Evolutionary conservation across 164 flowering plant genomes (phyloP), one percentile per base, ranked within the genome.

Genomic region (Magnolia changhungtana): DNA sequence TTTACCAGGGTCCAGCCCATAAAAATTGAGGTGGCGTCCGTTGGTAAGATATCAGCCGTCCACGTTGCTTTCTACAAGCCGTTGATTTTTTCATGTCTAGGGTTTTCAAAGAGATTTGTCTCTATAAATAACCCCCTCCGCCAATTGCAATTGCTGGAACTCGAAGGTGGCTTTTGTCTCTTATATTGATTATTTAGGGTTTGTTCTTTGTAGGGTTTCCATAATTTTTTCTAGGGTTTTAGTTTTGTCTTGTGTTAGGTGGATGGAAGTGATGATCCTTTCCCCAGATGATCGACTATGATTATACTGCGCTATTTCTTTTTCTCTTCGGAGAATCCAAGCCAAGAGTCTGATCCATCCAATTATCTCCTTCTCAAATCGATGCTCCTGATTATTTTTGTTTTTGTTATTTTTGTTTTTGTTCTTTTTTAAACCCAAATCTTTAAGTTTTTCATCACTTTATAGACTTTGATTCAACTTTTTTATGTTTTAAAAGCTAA

Each of bases 271-370:
- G 77, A 75, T 45, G 71, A 75, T 18, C 70, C 77, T 75, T 75
- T 75, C 77, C 77, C 77, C 72, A 75, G 31, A 75, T 75, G 71
- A 75, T 66, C 77, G 77, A 75, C 77, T 66, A 20, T 50, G 77
- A 75, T 75, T 75, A 75, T 67, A 51, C 9, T 75, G 71, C 23
- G 76, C 70, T 37, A 16, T 75, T 19, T 69, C 58, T 66, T 0
- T 50, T 23, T 24, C 71, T 67, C 63, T 66, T 21, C 37, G 63
- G 61, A 55, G 31, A 67, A 20, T 66, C 45, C 63, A 75, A 75
- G 77, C 77, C 77, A 75, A 59, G 71, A 49, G 20, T 75, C 77
- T 75, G 77, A 75, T 75, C 77, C 77, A 75, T 66, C 50, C 59
- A 5, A 19, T 23, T 16, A 11, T 55, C 61, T 55, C 27, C 27